Base-by-base conservation (phyloP, 2,329 filamentous ascomycete genomes). In the Basipetospora sp. region DNA sequence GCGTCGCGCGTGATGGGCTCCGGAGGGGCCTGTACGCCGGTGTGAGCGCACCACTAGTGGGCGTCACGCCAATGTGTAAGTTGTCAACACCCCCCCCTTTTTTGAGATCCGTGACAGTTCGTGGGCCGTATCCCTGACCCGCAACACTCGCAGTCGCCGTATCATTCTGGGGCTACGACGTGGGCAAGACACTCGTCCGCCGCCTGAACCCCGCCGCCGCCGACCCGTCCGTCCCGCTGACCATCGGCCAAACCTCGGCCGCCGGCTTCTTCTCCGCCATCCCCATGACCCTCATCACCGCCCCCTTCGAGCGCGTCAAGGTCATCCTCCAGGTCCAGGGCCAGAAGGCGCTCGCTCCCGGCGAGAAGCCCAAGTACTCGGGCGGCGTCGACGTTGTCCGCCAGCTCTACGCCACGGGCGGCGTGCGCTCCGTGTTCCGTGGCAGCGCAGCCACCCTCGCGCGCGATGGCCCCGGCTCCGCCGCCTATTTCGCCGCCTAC, bases 21-120 rank as follows among this genome's bases (percentile, higher is more conserved):
- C 51, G 62, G 43, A 63, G 82, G 58, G 90, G 90, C 8, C 59
- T 98, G 44, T 98, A 98, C 59, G 90, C 90, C n/a, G 90, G 90
- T 57, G 88, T 98, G 32, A 90, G 82, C 48, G 90, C 90, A 50
- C 90, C 90, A 31, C 64, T 98, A 44, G 82, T 94, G 8, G 90
- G 90, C 38, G 90, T 98, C 13, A 98, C 90, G 43, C 90, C 90
- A 39, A 98, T 98, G 90, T 98, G 87, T 94, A 72, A 62, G 87
- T 74, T 28, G 22, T 29, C 5, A 26, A 30, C 31, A 13, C 8
- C 13, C 13, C 2, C 17, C 39, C 27, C 5, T 25, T 26, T 14
- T 26, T 25, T 28, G 22, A 6, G 6, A 25, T 11, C 22, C 6
- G 22, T 11, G 11, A 6, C 22, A 25, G 22, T 25, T 6, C 9